These are phyloP conservation scores for Trichophyton verrucosum DNA, from an alignment of 2,329 filamentous ascomycete species.

Conservation along the genomic window DNA sequence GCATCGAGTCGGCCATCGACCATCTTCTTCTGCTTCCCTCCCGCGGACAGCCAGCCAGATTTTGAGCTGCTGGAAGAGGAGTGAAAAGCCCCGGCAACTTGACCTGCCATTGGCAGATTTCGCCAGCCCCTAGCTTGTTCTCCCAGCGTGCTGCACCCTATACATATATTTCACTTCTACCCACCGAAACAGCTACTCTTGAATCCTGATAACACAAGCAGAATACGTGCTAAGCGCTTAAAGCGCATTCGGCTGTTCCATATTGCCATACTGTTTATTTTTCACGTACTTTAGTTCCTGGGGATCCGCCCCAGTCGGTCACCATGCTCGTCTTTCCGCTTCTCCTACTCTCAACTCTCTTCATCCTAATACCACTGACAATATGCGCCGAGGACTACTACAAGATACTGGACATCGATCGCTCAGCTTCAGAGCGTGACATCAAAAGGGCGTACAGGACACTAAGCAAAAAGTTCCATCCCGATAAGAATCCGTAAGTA, in stretches of 20 bases:
- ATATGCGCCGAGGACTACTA: constrained; percentile 37
- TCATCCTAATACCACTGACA: constrained; percentile 25
- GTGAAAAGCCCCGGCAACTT: not conserved
- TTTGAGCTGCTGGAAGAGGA: not conserved
- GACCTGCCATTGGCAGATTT: not conserved
- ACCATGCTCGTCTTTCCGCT: constrained; percentile 27
- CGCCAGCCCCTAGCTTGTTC: no score
- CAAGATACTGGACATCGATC: constrained; percentile 69
- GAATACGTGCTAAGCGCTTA: not conserved
- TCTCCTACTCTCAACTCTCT: constrained; percentile 23
- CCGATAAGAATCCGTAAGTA: constrained; percentile 90
- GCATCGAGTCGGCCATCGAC: not conserved
- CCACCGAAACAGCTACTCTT: not conserved
- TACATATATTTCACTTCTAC: not conserved
- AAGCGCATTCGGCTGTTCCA: not conserved
- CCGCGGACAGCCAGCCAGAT: not conserved
- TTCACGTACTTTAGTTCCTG: not conserved
- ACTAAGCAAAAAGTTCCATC: constrained; percentile 90
- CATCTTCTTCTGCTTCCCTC: not conserved
- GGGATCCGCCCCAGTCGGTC: not conserved
- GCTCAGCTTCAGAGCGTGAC: constrained; percentile 67
- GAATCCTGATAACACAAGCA: not conserved
- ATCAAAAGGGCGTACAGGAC: constrained; percentile 88
- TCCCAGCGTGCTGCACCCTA: not conserved
- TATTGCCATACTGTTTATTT: not conserved